phyloP scores from a whole-genome alignment of 306 rosid genomes.

The Medicago lupulina region DNA sequence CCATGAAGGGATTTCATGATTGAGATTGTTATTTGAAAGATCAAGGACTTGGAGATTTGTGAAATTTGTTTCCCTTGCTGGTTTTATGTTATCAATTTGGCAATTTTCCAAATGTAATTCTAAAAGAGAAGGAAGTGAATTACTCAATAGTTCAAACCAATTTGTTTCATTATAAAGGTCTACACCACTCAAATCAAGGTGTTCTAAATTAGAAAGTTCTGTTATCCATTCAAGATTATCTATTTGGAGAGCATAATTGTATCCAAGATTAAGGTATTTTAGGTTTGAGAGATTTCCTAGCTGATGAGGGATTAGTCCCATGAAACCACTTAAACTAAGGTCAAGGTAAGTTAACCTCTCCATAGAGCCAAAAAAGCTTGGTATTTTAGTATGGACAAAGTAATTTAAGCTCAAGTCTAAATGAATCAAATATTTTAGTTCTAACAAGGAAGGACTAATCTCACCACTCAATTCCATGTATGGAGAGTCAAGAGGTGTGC shows the following conservation, averaged over 20 bases:
- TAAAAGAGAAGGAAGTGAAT: neutral
- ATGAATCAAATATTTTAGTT: neutral
- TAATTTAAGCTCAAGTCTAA: conserved; percentile 2
- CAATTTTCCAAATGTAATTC: neutral
- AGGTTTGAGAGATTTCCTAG: conserved; percentile 1
- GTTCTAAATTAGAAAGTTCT: neutral
- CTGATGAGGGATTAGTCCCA: conserved; percentile 6
- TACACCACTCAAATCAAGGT: neutral
- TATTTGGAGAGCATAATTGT: neutral
- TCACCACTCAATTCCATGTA: conserved; percentile 10
- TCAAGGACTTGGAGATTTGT: neutral
- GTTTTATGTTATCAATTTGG: neutral
- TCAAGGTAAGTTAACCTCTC: neutral
- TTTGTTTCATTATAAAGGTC: neutral
- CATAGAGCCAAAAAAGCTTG: neutral
- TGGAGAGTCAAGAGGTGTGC: conserved; percentile 8
- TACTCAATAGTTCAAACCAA: neutral
- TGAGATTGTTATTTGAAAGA: conserved; percentile 16
- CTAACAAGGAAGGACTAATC: neutral
- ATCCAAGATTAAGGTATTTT: neutral
- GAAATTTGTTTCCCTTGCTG: neutral
- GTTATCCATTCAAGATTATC: neutral
- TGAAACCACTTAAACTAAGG: conserved; percentile 14
- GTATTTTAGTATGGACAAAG: conserved; percentile 11
- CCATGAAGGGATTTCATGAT: conserved; percentile 11